phyloP scores from a whole-genome alignment of 352 stramenopile species.

The Globisporangium emineosum region DNA sequence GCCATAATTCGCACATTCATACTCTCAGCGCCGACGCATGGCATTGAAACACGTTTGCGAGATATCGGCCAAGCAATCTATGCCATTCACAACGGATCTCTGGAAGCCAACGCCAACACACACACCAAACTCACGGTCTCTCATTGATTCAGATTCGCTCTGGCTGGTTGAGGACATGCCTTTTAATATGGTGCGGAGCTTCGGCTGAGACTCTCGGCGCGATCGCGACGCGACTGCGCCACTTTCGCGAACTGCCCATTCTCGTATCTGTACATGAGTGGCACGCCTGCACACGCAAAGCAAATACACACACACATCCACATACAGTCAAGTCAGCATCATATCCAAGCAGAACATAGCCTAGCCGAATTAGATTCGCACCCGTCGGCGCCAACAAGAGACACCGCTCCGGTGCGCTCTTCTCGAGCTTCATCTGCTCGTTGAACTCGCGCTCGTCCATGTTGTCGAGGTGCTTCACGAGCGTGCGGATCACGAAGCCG shows the following conservation, averaged over 20 bases:
- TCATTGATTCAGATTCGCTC: neutral
- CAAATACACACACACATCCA: neutral
- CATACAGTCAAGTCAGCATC: neutral
- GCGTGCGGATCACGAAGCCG: slow-evolving; percentile 81
- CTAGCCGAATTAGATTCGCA: slow-evolving; percentile 18
- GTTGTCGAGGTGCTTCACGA: slow-evolving; percentile 81
- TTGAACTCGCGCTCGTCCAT: slow-evolving; percentile 77
- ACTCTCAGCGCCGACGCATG: too few species aligned
- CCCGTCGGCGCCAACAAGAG: slow-evolving; percentile 71
- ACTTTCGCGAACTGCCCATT: slow-evolving; percentile 71
- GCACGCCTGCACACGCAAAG: slow-evolving; percentile 42
- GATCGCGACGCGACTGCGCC: slow-evolving; percentile 64
- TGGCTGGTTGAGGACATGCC: neutral
- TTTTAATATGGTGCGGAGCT: slow-evolving; percentile 75
- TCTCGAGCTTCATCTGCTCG: slow-evolving; percentile 83
- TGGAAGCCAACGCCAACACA: neutral
- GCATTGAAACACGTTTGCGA: too few species aligned
- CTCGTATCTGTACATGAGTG: slow-evolving; percentile 82
- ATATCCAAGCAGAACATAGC: neutral
- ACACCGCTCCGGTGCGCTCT: slow-evolving; percentile 69
- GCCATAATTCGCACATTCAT: too few species aligned
- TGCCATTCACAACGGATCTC: neutral
- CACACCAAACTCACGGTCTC: neutral
- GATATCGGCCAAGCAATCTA: neutral
- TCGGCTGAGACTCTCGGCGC: slow-evolving; percentile 68